These are phyloP conservation scores for Psilocybe azurescens DNA, from an alignment of 768 basidiomycete genomes.

Conservation along the genomic window DNA sequence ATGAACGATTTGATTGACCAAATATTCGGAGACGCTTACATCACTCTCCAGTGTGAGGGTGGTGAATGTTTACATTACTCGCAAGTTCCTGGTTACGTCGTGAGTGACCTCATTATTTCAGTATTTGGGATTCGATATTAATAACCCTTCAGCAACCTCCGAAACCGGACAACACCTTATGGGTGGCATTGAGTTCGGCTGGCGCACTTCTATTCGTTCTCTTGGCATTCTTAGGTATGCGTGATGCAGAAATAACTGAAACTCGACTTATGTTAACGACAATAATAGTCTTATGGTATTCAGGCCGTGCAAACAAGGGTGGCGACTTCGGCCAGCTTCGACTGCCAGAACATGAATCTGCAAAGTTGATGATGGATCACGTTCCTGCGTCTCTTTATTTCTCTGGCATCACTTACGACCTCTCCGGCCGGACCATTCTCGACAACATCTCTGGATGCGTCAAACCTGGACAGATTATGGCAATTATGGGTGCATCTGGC, in stretches of 20 bases:
- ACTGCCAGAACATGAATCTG: slow-evolving; percentile 80
- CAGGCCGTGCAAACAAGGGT: slow-evolving; percentile 72
- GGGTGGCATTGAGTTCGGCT: slow-evolving; percentile 86
- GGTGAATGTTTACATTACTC: slow-evolving; percentile 96
- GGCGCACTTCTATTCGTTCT: slow-evolving; percentile 80
- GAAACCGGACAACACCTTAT: slow-evolving; percentile 81
- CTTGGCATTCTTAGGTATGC: slow-evolving; percentile 62
- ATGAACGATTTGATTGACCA: slow-evolving; percentile 96
- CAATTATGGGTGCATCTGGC: slow-evolving; percentile 96
- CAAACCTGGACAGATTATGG: slow-evolving; percentile 89
- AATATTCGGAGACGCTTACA: slow-evolving; percentile 92
- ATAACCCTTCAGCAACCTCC: slow-evolving; percentile 59
- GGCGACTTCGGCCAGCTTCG: slow-evolving; percentile 75
- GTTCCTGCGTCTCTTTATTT: slow-evolving; percentile 96
- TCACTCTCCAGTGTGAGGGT: slow-evolving; percentile 83
- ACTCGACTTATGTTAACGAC: neutral
- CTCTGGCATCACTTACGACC: slow-evolving; percentile 78
- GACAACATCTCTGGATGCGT: slow-evolving; percentile 82
- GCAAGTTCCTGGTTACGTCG: slow-evolving; percentile 69
- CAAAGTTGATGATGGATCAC: slow-evolving; percentile 91
- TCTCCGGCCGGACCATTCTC: slow-evolving; percentile 73
- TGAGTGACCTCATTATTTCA: slow-evolving; percentile 7
- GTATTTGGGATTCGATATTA: neutral
- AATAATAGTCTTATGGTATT: slow-evolving; percentile 81
- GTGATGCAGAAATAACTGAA: neutral